phyloP scores from a whole-genome alignment of 2,329 filamentous ascomycete species.

The Elsinoe ampelina region DNA sequence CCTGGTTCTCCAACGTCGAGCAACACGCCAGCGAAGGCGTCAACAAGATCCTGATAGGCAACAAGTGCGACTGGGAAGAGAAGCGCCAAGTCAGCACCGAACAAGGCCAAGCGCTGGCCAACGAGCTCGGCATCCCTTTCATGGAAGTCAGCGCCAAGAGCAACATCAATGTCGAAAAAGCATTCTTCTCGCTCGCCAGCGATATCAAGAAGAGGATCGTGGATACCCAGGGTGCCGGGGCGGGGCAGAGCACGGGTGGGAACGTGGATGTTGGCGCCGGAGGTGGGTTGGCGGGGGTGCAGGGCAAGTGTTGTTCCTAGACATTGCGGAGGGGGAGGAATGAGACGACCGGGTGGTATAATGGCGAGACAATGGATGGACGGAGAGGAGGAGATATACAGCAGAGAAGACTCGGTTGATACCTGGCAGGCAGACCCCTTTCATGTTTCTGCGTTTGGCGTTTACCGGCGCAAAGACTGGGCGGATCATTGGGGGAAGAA shows the following conservation, averaged over 20 bases:
- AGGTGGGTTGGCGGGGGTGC: conserved; percentile 22
- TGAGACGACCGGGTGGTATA: neutral
- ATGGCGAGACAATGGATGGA: neutral
- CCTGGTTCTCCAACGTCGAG: conserved; percentile 98
- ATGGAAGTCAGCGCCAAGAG: conserved; percentile 97
- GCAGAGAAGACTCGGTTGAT: neutral
- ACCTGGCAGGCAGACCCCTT: conserved; percentile 5
- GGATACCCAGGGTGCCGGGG: conserved; percentile 50
- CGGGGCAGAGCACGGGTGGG: neutral
- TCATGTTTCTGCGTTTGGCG: conserved; percentile 2
- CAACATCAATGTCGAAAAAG: conserved; percentile 99
- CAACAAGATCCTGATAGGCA: conserved; percentile 98
- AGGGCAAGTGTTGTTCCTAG: conserved; percentile 56
- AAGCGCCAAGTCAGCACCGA: conserved; percentile 92
- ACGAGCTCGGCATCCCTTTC: conserved; percentile 95
- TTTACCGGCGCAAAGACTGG: neutral
- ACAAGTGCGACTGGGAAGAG: conserved; percentile 99
- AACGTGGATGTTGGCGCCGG: conserved; percentile 24
- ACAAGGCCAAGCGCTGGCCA: conserved; percentile 82
- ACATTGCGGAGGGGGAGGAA: neutral
- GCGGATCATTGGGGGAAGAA: neutral
- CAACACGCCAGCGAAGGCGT: conserved; percentile 97
- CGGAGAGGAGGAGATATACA: neutral
- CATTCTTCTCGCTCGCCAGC: conserved; percentile 87
- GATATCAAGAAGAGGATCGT: conserved; percentile 99